A percentile compares a stretch with the other conserved stretches of the same genome.
Evolutionary conservation across 208 protist genomes (phyloP).

Genomic region (Acanthamoeba culbertsoni): DNA sequence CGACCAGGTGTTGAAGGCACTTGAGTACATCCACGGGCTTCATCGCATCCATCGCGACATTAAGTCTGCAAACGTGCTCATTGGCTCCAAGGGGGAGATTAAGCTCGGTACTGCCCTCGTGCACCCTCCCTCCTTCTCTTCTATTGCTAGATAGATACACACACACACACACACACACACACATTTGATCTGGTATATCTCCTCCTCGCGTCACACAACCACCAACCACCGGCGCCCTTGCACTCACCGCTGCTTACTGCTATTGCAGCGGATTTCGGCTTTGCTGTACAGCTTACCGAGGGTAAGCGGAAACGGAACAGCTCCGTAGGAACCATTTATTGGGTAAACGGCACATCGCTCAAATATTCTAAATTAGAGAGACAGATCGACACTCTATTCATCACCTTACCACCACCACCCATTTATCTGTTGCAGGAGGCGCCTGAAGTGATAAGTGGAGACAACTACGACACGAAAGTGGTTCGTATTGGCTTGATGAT

Average conservation of each 20-base stretch:
- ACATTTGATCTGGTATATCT: neutral
- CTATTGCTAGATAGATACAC: neutral
- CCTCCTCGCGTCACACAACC: neutral
- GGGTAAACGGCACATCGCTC: conserved; percentile 79
- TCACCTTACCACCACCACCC: neutral
- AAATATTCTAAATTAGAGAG: conserved; percentile 65
- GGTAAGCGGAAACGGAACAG: conserved; percentile 77
- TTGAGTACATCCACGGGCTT: conserved; percentile 79
- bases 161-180: too few relatives aligned
- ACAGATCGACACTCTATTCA: conserved; percentile 70
- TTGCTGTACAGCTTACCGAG: conserved; percentile 80
- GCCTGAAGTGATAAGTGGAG: conserved; percentile 75
- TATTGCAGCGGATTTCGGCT: conserved; percentile 82
- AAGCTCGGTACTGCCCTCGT: conserved; percentile 68
- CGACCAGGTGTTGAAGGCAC: conserved; percentile 66
- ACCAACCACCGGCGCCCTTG: neutral
- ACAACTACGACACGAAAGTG: conserved; percentile 78
- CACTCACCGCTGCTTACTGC: neutral
- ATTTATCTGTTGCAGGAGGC: neutral
- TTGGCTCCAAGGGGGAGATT: conserved; percentile 69
- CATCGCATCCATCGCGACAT: conserved; percentile 87
- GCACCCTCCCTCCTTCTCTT: neutral
- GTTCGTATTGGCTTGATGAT: neutral
- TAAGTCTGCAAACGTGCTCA: conserved; percentile 86
- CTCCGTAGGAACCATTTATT: conserved; percentile 81